A percentile compares a stretch with the other conserved stretches of the same genome.
Conservation (phyloP, 768 basidiomycete species). For the Russula lepida region DNA sequence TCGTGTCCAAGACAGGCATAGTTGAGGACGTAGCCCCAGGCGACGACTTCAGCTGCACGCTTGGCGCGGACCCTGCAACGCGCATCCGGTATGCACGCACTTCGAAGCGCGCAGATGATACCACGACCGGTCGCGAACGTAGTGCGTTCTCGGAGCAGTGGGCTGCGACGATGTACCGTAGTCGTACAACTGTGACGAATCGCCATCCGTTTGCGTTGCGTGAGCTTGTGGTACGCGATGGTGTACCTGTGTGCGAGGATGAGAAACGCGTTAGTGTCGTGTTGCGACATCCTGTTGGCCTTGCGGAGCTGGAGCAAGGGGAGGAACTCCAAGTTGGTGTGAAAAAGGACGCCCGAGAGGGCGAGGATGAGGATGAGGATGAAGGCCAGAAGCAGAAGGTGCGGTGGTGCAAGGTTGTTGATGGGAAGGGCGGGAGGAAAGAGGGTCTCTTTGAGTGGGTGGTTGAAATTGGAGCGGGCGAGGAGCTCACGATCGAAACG, state of each 20-base stretch:
- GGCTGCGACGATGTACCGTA: slow-evolving; percentile 37
- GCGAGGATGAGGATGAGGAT: not conserved
- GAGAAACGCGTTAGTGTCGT: slow-evolving; percentile 38
- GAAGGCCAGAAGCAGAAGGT: slow-evolving; percentile 26
- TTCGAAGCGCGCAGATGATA: slow-evolving; percentile 28
- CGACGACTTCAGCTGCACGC: slow-evolving; percentile 47
- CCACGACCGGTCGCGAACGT: slow-evolving; percentile 21
- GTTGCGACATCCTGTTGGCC: slow-evolving; percentile 38
- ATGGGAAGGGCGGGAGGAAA: slow-evolving; percentile 43
- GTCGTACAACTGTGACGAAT: slow-evolving; percentile 36
- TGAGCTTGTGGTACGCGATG: slow-evolving; percentile 40
- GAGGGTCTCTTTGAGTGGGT: slow-evolving; percentile 52
- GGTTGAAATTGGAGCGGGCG: slow-evolving; percentile 36
- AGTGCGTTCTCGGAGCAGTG: slow-evolving; percentile 39
- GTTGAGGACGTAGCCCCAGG: slow-evolving; percentile 39
- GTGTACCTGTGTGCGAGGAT: slow-evolving; percentile 32
- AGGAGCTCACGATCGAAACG: slow-evolving; percentile 36
- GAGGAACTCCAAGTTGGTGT: slow-evolving; percentile 27
- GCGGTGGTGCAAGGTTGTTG: slow-evolving; percentile 31
- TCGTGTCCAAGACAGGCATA: slow-evolving; percentile 47
- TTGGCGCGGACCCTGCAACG: slow-evolving; percentile 35
- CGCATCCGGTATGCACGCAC: slow-evolving; percentile 35
- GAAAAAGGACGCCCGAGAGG: not conserved
- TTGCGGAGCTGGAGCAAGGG: slow-evolving; percentile 39
- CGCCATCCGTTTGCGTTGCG: slow-evolving; percentile 39